A percentile compares a stretch with the other conserved stretches of the same genome.
Evolutionary conservation across 768 basidiomycete species (phyloP).

Genomic region (Gymnopilus junonius): DNA sequence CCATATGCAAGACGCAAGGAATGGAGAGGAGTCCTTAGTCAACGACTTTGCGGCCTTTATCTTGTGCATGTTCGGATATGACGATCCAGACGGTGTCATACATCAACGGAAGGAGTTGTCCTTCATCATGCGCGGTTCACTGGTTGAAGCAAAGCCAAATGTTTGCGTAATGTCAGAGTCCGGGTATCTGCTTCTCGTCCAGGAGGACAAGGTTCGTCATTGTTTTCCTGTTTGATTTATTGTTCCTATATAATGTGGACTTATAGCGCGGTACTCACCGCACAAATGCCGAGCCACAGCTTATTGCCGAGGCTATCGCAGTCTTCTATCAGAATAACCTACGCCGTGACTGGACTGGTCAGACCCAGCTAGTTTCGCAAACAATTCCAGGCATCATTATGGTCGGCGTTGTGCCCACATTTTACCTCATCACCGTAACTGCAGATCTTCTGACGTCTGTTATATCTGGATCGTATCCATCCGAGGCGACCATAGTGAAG

Average conservation of each 20-base stretch:
- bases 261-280: not conserved
- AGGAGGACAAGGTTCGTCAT: constrained; percentile 8
- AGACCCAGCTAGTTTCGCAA: constrained; percentile 19
- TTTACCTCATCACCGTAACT: constrained; percentile 30
- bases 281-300: constrained; percentile 31
- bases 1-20: too few relatives aligned
- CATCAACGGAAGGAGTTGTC: constrained; percentile 7
- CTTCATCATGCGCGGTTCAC: constrained; percentile 14
- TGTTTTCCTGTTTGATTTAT: not conserved
- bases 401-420: constrained; percentile 30
- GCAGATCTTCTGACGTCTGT: too few relatives aligned
- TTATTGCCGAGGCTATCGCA: constrained; percentile 37
- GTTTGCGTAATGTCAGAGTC: constrained; percentile 5
- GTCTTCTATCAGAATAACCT: constrained; percentile 33
- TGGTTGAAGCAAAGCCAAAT: constrained; percentile 12
- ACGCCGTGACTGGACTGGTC: constrained; percentile 8
- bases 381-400: constrained; percentile 32
- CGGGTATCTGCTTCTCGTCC: constrained; percentile 7
- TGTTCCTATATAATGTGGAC: not conserved
- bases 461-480: too few relatives aligned
- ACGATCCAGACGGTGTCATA: constrained; percentile 12
- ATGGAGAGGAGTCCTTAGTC: too few relatives aligned
- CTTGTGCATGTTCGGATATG: too few relatives aligned
- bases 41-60: too few relatives aligned
- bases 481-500: too few relatives aligned